Evolutionary conservation across 2,329 filamentous ascomycete genomes (phyloP).

Genomic region (Elsinoe ampelina): DNA sequence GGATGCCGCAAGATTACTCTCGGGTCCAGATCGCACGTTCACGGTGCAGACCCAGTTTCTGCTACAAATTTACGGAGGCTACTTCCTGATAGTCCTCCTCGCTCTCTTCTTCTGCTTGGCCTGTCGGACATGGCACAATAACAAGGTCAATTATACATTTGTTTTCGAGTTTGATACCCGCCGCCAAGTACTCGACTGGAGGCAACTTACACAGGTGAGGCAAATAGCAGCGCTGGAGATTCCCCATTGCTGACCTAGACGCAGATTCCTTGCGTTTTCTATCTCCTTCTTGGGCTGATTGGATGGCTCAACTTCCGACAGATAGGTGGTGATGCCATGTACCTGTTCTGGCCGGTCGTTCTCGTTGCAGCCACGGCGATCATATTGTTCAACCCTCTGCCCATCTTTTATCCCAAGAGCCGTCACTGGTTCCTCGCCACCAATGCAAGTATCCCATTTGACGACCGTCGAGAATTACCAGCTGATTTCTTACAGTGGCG

Average conservation of each 20-base stretch:
- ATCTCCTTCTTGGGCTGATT: constrained; percentile 65
- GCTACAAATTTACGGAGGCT: constrained; percentile 81
- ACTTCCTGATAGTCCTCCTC: constrained; percentile 73
- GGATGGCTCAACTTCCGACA: constrained; percentile 83
- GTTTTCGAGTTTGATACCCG: constrained; percentile 83
- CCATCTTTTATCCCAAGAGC: constrained; percentile 63
- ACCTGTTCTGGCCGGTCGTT: constrained; percentile 77
- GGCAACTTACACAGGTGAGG: constrained; percentile 63
- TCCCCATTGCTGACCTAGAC: not conserved
- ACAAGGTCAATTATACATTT: constrained; percentile 91
- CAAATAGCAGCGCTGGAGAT: not conserved
- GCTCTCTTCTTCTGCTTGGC: constrained; percentile 78
- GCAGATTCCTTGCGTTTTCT: constrained; percentile 71
- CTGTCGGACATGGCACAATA: constrained; percentile 70
- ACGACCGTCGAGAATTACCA: not conserved
- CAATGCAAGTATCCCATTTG: constrained; percentile 52
- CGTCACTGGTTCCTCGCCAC: constrained; percentile 82
- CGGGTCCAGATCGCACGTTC: constrained; percentile 21
- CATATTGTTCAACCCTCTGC: constrained; percentile 62
- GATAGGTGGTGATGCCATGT: constrained; percentile 58
- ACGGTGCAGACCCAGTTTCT: constrained; percentile 41
- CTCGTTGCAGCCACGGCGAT: constrained; percentile 59
- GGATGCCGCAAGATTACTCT: constrained; percentile 27
- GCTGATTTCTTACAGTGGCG: constrained; percentile 56
- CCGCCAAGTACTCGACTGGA: constrained; percentile 72